Evolutionary conservation across 75 land plant species (phyloP).

Genomic region (Pinus taeda): DNA sequence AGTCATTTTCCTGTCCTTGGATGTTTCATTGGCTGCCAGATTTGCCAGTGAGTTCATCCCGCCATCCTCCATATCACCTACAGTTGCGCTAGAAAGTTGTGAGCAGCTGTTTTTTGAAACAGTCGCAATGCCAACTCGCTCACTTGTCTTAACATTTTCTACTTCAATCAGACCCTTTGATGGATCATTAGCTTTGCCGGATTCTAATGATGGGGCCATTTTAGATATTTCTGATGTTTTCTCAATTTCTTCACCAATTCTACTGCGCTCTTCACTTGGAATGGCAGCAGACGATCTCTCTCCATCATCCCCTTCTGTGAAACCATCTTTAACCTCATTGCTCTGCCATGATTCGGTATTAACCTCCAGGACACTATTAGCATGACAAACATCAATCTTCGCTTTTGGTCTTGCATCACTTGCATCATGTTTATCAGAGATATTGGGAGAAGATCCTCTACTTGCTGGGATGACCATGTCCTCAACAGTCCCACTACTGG

Average conservation of each 20-base stretch:
- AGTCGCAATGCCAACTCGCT: conserved; percentile 39
- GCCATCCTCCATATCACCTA: conserved; percentile 56
- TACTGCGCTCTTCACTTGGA: conserved; percentile 31
- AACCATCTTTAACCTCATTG: conserved; percentile 46
- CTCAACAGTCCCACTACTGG: conserved; percentile 49
- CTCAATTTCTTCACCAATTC: conserved; percentile 23
- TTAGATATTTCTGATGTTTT: conserved; percentile 20
- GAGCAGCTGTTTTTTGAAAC: conserved; percentile 60
- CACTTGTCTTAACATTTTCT: conserved; percentile 13
- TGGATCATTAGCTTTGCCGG: conserved; percentile 17
- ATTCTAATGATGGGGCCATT: conserved; percentile 18
- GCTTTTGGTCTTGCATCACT: conserved; percentile 30
- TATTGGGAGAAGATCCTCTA: conserved; percentile 61
- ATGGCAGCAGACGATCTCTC: conserved; percentile 28
- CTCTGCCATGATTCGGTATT: conserved; percentile 43
- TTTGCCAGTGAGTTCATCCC: conserved; percentile 96
- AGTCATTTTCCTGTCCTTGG: conserved; percentile 27
- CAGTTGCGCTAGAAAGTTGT: conserved; percentile 38
- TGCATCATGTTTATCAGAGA: conserved; percentile 54
- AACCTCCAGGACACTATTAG: conserved; percentile 19
- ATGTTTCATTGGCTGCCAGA: conserved; percentile 80
- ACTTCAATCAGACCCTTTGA: conserved; percentile 15
- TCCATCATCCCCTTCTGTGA: conserved; percentile 39
- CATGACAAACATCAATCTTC: conserved; percentile 24
- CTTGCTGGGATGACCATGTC: conserved; percentile 42